Evolutionary conservation across 1,284 basidiomycete species (phyloP), one percentile per base, ranked within the genome.

Genomic region (Irpex sp.): DNA sequence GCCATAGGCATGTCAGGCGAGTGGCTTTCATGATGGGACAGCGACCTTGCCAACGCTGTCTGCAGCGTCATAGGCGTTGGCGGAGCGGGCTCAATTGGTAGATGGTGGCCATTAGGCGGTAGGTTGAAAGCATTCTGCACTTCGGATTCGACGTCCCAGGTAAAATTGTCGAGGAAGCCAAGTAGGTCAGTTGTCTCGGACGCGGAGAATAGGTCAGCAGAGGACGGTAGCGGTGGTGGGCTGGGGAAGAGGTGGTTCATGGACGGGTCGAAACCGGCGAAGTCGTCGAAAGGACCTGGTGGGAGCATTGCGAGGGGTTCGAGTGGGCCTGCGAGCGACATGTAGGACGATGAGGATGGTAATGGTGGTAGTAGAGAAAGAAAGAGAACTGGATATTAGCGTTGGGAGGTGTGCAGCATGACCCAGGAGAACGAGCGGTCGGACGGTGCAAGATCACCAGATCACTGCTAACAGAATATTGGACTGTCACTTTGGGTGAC

Each of bases 101-200:
- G 54, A 37, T 35, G 54, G 15, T 56, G 54, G 9, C 17, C 36
- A 26, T 56, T 26, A 6, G 37, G 58, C 51, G 19, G 57, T 17
- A 33, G 5, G 65, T 60, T 31, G 39, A 56, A 43, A 65, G 60
- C 26, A 64, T 63, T 64, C 53, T 72, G 59, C 5, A 71, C 69
- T 33, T 77, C 74, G 0, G 74, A 54, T 58, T 83, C 78, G 64
- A 85, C 77, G 63, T 89, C 87, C 84, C 84, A 90, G 67, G 80
- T 81, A 67, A 91, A 88, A 75, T 86, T 86, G 74, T 92, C 90
- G 71, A 92, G 83, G 70, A 92, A 92, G 61, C 87, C 86, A 67
- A 90, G 81, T 63, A 92, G 76, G 73, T 90, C 84, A 0, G 83
- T 86, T 2, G 88, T 87, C 74, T 92, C 90, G 63, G 85, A 81